A percentile compares a stretch with the other conserved stretches of the same genome.
Conservation (phyloP, 768 basidiomycete species). For the Suillus paluster region DNA sequence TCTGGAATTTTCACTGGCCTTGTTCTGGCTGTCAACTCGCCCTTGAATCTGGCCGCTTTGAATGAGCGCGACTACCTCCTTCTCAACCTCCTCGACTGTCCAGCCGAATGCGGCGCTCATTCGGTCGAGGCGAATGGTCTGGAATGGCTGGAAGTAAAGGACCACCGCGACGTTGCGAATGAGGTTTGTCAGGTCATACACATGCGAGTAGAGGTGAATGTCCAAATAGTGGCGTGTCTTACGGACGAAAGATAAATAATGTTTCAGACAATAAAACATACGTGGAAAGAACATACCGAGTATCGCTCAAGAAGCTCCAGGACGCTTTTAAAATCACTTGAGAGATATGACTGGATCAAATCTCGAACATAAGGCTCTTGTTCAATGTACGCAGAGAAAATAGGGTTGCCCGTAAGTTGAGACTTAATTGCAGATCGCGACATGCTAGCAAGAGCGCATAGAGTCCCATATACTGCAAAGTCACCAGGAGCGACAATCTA, state of each 20-base stretch:
- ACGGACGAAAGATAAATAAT: neutral
- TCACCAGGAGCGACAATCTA: conserved; percentile 82
- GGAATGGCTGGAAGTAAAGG: conserved; percentile 92
- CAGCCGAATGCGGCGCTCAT: conserved; percentile 91
- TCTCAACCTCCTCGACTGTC: conserved; percentile 70
- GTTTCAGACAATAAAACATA: neutral
- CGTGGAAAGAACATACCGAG: conserved; percentile 54
- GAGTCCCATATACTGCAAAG: conserved; percentile 83
- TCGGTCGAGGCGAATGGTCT: conserved; percentile 78
- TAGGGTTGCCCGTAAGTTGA: conserved; percentile 67
- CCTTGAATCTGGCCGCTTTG: conserved; percentile 78
- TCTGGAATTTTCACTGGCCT: conserved; percentile 46
- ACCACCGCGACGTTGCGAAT: conserved; percentile 80
- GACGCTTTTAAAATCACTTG: conserved; percentile 83
- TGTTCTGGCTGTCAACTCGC: conserved; percentile 88
- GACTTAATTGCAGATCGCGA: conserved; percentile 71
- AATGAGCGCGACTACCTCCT: conserved; percentile 77
- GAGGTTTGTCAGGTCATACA: conserved; percentile 62
- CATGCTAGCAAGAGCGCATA: conserved; percentile 83
- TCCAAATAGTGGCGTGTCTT: conserved; percentile 82
- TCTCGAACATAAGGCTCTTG: conserved; percentile 88
- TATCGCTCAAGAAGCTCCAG: conserved; percentile 74
- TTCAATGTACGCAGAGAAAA: conserved; percentile 79
- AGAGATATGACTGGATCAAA: conserved; percentile 83
- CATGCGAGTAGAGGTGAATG: conserved; percentile 74